Percentiles rank a stretch among this genome's conserved stretches.
Conservation (phyloP, 495 filamentous ascomycete genomes). For the Neurospora terricola region DNA sequence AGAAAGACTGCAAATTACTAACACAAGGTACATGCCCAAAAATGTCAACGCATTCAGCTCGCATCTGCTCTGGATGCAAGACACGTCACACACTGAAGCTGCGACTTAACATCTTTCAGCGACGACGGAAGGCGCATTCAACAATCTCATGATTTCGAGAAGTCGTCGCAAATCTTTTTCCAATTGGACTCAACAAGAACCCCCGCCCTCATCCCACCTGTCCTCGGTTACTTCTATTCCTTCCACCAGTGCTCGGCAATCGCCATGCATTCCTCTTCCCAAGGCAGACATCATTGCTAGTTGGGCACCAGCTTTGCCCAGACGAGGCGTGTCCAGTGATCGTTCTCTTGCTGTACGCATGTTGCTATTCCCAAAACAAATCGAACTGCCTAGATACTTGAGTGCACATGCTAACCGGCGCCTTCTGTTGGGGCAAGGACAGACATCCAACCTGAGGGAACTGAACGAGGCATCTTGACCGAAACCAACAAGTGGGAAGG, state of each 20-base stretch:
- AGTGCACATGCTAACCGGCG: neutral
- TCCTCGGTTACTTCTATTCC: neutral
- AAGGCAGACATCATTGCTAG: neutral
- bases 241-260: neutral
- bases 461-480: neutral
- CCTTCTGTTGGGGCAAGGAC: neutral
- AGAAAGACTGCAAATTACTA: neutral
- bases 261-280: neutral
- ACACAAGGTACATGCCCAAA: neutral
- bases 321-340: neutral
- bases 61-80: neutral
- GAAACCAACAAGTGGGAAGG: neutral
- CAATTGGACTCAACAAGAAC: neutral
- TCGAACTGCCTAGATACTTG: neutral
- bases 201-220: neutral
- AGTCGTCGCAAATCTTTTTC: neutral
- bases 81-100: neutral
- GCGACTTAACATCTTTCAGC: neutral
- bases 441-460: neutral
- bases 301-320: neutral
- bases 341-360: neutral
- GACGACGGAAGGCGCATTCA: neutral
- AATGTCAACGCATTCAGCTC: neutral
- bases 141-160: neutral
- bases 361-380: neutral